These are phyloP conservation scores for Peribolospora kevripleyi DNA, from an alignment of 768 basidiomycete genomes.

Conservation along the genomic window DNA sequence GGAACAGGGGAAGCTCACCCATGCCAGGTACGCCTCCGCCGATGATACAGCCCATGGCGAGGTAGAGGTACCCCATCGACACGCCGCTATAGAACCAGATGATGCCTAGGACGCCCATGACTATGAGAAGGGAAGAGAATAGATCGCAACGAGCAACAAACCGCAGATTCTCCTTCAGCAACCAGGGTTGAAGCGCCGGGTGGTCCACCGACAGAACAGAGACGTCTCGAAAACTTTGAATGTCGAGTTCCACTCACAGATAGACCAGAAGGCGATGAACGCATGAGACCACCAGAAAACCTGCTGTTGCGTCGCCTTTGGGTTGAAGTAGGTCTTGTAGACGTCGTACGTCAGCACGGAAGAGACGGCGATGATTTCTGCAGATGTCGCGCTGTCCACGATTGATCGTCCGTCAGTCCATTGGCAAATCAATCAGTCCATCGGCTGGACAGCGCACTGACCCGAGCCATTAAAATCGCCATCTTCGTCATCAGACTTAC, in stretches of 20 bases:
- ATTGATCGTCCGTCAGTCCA: background rate
- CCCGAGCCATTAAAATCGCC: too few species aligned
- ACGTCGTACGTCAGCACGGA: conserved; percentile 62
- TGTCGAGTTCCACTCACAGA: too few species aligned
- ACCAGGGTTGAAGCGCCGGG: too few species aligned
- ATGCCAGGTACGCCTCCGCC: conserved; percentile 37
- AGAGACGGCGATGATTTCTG: conserved; percentile 79
- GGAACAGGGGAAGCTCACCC: conserved; percentile 25
- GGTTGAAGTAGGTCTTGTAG: conserved; percentile 66
- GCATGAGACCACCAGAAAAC: conserved; percentile 14
- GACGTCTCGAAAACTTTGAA: too few species aligned
- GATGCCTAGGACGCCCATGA: conserved; percentile 55
- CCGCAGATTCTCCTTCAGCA: too few species aligned
- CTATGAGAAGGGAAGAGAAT: background rate
- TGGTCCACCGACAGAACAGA: too few species aligned
- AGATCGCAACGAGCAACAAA: too few species aligned
- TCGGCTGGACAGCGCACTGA: too few species aligned
- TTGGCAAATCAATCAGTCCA: too few species aligned
- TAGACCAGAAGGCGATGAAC: too few species aligned
- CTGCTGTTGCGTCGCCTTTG: conserved; percentile 36
- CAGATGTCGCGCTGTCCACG: conserved; percentile 40
- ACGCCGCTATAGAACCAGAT: conserved; percentile 79
- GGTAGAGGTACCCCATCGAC: conserved; percentile 82
- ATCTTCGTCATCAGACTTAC: background rate
- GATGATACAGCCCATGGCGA: conserved; percentile 57